Base-by-base conservation (phyloP, 2,329 filamentous ascomycete species). In the Erysiphe neolycopersici region DNA sequence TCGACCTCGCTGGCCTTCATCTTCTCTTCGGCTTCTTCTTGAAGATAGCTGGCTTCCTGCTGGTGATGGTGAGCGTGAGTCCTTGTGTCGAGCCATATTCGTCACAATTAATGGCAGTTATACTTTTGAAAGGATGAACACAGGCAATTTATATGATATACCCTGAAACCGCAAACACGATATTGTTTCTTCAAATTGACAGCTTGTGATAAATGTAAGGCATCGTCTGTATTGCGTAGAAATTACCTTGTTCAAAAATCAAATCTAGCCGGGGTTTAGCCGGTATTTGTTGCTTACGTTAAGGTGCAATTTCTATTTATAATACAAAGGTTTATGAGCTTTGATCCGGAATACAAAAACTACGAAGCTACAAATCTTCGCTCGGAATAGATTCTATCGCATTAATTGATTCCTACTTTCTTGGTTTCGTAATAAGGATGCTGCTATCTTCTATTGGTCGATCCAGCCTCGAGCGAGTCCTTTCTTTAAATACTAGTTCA, bases 11-110 rank as follows among this genome's bases (percentile, higher is more conserved):
- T 66, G 62, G 53, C 65, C 61, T 57, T 68, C 54, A 44, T 60
- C 56, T 31, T 60, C 68, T 60, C 66, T 64, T 54, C 65, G 63
- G 54, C 54, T 61, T 48, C 68, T 69, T 56, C 62, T 71, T 57
- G 75, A 73, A 62, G 73, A 75, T 62, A 71, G 69, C 59, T 79
- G 76, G 69, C 79, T 83, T 73, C 79, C 79, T 84, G 77, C 75
- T 76, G 79, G 79, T 75, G 78, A 83, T 80, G 80, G 81, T 85
- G 80, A 87, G 79, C 80, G 69, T 66, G 65, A 65, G 61, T 70
- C 67, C 65, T 66, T 68, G 61, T 66, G 66, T 61, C 67, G 66
- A 65, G 65, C 66, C 68, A 71, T 71, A 60, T 63, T 63, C 51
- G 62, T 60, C 52, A 52, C 49, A 53, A 44, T 51, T 45, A 48